Conservation (phyloP, 305 asterid genomes). For the Withania somnifera region DNA sequence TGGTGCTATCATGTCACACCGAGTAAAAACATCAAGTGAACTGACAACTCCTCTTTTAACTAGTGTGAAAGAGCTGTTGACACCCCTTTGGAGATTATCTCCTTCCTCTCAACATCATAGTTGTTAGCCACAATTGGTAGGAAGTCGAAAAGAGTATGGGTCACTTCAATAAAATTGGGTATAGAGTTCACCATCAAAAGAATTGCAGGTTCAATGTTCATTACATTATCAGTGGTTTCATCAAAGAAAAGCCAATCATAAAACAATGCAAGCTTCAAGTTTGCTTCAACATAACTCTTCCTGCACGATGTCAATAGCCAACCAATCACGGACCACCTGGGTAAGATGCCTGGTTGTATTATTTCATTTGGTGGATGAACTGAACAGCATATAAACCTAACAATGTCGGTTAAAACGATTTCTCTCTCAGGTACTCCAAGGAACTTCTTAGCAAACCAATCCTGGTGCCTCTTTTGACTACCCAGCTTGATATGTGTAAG, state of each 20-base stretch:
- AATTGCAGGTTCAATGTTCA: constrained; percentile 73
- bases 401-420: constrained; percentile 44
- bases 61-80: constrained; percentile 48
- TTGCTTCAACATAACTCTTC: constrained; percentile 52
- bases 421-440: constrained; percentile 44
- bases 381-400: constrained; percentile 75
- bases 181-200: constrained; percentile 64
- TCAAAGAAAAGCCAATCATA: constrained; percentile 87
- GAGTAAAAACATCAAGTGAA: constrained; percentile 48
- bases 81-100: constrained; percentile 34
- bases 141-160: constrained; percentile 69
- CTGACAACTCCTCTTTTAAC: constrained; percentile 45
- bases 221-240: constrained; percentile 24
- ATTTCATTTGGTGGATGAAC: constrained; percentile 63
- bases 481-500: constrained; percentile 64
- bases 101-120: constrained; percentile 68
- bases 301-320: constrained; percentile 52
- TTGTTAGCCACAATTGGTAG: constrained; percentile 51
- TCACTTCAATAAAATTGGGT: constrained; percentile 50
- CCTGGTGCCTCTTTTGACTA: constrained; percentile 53
- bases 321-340: constrained; percentile 81
- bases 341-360: constrained; percentile 48
- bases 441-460: constrained; percentile 72
- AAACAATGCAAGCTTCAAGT: constrained; percentile 70
- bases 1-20: constrained; percentile 43